Base-by-base conservation (phyloP, 768 basidiomycete genomes). In the Panaeolus papilionaceus region DNA sequence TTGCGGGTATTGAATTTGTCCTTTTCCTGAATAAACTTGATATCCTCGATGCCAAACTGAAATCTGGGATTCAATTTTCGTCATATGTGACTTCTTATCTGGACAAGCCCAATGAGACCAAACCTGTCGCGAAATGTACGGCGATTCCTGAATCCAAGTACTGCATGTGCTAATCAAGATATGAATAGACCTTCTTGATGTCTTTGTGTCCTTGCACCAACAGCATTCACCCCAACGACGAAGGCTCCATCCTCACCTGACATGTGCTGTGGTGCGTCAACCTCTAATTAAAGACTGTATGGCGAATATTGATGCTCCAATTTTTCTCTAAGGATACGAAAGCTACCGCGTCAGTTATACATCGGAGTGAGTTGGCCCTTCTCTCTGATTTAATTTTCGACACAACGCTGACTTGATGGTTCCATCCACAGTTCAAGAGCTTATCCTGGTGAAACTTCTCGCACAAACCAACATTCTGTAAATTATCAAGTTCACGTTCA, bases 11-110 rank as follows among this genome's bases (percentile, higher is more conserved):
- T 37, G 84, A 86, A 66, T 82, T 90, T 64, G 84, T 90, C 49
- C 75, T 91, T 20, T 84, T 90, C 72, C 79, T 90, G 18, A 89
- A 89, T 79, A 90, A 90, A 70, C 78, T 81, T 67, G 89, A 91
- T 73, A 83, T 91, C 66, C 78, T 91, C 26, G 80, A 86, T 37
- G 76, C 79, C 16, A 88, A 89, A 72, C 78, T 91, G 10, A 75
- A 80, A 65, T 73, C 82, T 7, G 88, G 88, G 2, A 74, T 88
- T 10, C 78, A 80, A 62, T 88, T 91, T 69, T 79, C 81, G n/a
- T 77, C 82, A 16, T 87, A 85, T 70, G 86, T 90, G 7, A 84
- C 84, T 33, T 83, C 84, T 8, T 91, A 86, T 73, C 79, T 79
- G 49, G 83, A 84, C 47, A 81, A 81, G 70, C 80, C 83, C 12